Evolutionary conservation across 2,329 filamentous ascomycete genomes (phyloP).

Genomic region (Cladosporium phlei): DNA sequence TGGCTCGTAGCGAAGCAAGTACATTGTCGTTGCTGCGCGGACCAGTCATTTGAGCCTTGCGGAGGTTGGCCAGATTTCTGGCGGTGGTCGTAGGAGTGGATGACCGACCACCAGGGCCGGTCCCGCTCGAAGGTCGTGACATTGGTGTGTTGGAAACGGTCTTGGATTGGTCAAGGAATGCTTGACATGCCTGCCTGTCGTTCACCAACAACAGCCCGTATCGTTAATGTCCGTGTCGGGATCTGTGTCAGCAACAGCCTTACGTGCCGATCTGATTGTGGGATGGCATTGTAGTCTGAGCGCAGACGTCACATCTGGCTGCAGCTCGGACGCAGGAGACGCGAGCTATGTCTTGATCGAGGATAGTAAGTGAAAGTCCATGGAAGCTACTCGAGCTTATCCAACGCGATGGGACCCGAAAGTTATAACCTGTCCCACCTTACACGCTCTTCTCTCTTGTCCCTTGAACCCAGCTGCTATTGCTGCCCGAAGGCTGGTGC

Average conservation of each 20-base stretch:
- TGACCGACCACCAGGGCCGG: constrained; percentile 12
- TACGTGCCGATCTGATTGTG: constrained; percentile 4
- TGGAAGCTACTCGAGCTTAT: too few species aligned
- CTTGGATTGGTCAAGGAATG: too few species aligned
- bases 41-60: constrained; percentile 25
- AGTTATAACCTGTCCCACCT: not conserved
- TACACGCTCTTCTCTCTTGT: constrained; percentile 5
- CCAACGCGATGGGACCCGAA: too few species aligned
- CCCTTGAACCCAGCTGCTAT: constrained; percentile 3
- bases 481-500: constrained; percentile 10
- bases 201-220: not conserved
- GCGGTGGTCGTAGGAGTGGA: constrained; percentile 4
- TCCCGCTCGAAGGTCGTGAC: constrained; percentile 11
- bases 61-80: constrained; percentile 26
- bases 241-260: too few species aligned
- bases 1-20: constrained; percentile 71
- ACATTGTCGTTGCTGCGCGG: constrained; percentile 42
- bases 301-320: too few species aligned
- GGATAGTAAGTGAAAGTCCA: too few species aligned
- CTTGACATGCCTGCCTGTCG: too few species aligned
- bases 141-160: constrained; percentile 2
- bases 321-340: too few species aligned
- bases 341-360: too few species aligned
- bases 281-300: too few species aligned
- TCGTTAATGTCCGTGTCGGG: too few species aligned